Evolutionary conservation across 768 basidiomycete genomes (phyloP), one percentile per base, ranked within the genome.

Genomic region (Cantharellus anzutake): DNA sequence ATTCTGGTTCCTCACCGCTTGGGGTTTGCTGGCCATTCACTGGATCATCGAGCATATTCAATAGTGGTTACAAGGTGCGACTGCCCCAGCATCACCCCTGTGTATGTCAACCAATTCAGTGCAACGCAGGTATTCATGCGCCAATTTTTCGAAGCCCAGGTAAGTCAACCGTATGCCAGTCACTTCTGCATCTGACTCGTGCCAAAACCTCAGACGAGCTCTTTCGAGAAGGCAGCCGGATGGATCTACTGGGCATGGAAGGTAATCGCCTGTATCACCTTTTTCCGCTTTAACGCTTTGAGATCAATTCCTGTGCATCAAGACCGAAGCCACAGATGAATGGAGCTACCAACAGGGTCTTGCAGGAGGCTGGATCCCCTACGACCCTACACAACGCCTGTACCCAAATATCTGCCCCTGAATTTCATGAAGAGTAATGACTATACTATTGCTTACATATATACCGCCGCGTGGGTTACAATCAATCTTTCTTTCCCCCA

Each of bases 161-260:
- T 48, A 29, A 1, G 44, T 48, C 11, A 48, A 11, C 44, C 1
- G 44, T 29, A 48, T 48, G 11, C 20, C 20, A 29, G 20, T 29
- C 20, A 29, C 20, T 29, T 29, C 20, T 29, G 1, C 20, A 29
- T 29, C 20, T 29, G 1, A 29, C 20, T 29, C 20, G 20, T 29
- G 20, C 20, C 20, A 29, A 29, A 29, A 29, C 20, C 29, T 29
- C 44, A 90, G 69, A 79, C 82, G 11, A 78, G 77, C 60, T 75
- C 85, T 58, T 86, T 83, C 34, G 87, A 90, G 70, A 73, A 73
- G 41, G 76, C 81, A 7, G 75, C 79, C 51, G 83, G 84, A 29
- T 86, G 84, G 84, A 72, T 83, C 3, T 84, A 75, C 63, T 85
- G 83, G 83, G 79, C 84, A 4, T 86, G 84, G 84, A 86, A 85